Conservation (phyloP, 2,329 filamentous ascomycete genomes). For the Diaporthe batatas region DNA sequence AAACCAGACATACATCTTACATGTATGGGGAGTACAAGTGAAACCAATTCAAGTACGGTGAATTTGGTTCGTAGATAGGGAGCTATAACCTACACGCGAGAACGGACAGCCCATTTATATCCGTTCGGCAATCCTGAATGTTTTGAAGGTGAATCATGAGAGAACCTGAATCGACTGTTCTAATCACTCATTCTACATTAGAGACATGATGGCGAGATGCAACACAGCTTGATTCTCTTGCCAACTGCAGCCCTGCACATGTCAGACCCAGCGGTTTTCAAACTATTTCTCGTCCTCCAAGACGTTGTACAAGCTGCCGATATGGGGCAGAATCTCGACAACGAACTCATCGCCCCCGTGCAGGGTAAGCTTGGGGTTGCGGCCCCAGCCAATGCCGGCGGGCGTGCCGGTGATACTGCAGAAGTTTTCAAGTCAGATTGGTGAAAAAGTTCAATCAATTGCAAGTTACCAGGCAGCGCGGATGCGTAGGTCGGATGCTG, state of each 20-base stretch:
- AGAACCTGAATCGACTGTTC: background rate
- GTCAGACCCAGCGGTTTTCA: background rate
- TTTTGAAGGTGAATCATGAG: background rate
- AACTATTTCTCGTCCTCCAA: conserved; percentile 54
- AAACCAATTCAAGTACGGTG: no score
- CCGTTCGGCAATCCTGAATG: no score
- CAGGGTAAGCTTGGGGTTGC: conserved; percentile 54
- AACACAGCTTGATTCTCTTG: background rate
- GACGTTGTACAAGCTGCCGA: conserved; percentile 58
- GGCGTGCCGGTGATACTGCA: conserved; percentile 57
- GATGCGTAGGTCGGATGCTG: no score
- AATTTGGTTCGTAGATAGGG: no score
- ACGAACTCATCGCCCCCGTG: conserved; percentile 57
- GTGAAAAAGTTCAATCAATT: background rate
- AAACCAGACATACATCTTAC: no score
- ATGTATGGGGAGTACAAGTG: no score
- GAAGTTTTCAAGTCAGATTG: background rate
- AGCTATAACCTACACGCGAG: no score
- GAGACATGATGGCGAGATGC: background rate
- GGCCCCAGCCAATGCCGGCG: conserved; percentile 56
- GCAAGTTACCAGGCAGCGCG: no score
- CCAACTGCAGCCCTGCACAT: background rate
- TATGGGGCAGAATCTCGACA: conserved; percentile 58
- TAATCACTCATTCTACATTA: background rate
- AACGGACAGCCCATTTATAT: background rate